phyloP scores from a whole-genome alignment of 495 filamentous ascomycete species.

The Peziza echinospora region DNA sequence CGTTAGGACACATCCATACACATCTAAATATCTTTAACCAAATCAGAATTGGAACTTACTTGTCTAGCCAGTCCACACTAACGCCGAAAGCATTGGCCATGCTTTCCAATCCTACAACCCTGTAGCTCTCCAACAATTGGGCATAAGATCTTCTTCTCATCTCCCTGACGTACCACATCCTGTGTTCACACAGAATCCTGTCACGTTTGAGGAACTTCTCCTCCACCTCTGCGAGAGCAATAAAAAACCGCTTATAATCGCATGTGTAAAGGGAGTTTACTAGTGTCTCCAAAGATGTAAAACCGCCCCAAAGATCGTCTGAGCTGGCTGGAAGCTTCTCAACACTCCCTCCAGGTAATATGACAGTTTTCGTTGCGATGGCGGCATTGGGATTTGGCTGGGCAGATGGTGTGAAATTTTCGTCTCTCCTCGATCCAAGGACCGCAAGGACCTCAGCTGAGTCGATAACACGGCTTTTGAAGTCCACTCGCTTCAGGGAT shows the following conservation, averaged over 20 bases:
- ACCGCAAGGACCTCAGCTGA: conserved; percentile 95
- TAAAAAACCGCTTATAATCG: conserved; percentile 82
- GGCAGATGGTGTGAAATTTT: conserved; percentile 19
- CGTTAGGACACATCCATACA: background rate
- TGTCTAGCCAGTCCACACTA: conserved; percentile 83
- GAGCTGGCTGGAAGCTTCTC: conserved; percentile 52
- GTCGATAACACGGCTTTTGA: conserved; percentile 96
- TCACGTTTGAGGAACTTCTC: conserved; percentile 84
- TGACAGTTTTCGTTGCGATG: conserved; percentile 51
- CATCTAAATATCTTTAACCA: background rate
- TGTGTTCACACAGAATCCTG: conserved; percentile 82
- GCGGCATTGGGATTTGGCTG: conserved; percentile 37
- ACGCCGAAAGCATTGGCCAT: conserved; percentile 96
- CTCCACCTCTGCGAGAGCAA: conserved; percentile 74
- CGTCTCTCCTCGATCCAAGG: conserved; percentile 66
- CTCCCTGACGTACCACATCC: conserved; percentile 87
- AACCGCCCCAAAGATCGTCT: conserved; percentile 38
- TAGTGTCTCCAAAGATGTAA: conserved; percentile 57
- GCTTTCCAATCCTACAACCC: conserved; percentile 80
- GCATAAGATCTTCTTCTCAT: conserved; percentile 92
- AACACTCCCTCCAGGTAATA: conserved; percentile 38
- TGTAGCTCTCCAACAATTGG: conserved; percentile 91
- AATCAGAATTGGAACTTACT: conserved; percentile 29
- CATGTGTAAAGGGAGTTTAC: conserved; percentile 82
- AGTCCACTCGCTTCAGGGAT: conserved; percentile 87